Base-by-base conservation (phyloP, 2,329 filamentous ascomycete species). In the Aspergillus intermedius region DNA sequence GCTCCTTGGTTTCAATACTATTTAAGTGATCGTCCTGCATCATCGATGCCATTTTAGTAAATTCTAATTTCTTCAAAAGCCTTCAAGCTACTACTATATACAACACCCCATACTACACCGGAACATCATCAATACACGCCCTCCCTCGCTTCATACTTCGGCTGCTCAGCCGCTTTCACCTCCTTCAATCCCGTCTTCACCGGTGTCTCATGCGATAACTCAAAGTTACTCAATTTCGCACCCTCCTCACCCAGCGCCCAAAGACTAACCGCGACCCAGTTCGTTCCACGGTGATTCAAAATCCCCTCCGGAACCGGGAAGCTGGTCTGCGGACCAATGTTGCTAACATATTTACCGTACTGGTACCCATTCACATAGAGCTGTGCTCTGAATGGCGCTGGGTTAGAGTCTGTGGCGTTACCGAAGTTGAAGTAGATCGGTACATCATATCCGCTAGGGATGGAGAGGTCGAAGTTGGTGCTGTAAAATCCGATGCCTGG, bases 301-400 rank as follows among this genome's bases (percentile, higher is more conserved):
- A 91, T 79, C 19, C 86, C 85, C 68, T 88, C 79, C 0, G 87
- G 86, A 0, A 91, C 86, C 1, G 85, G 85, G 61, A 83, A 91
- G 2, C 66, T 73, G 0, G 76, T 81, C 69, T 91, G 86, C 1
- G 87, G 87, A 0, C 87, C 87, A n/a, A 90, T 74, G 54, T 89
- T 84, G 60, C 81, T 83, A n/a, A 69, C 66, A 52, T 78, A 84
- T 60, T 83, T 83, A 2, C 80, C 81, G 54, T 83, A 89, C 63
- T 90, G 86, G 66, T 83, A 90, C 1, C 87, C 87, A 57, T 90
- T 90, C 41, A 90, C 81, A 59, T 79, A 90, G 5, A 90, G 67
- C 57, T 85, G 77, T 1, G 75, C 80, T 15, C 86, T 74, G 53
- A 84, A 86, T 5, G 70, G 64, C 9, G 51, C 25, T 79, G 84